Evolutionary conservation across 176 grass and related monocot species (phyloP).

Genomic region (Cenchrus fungigraminus): DNA sequence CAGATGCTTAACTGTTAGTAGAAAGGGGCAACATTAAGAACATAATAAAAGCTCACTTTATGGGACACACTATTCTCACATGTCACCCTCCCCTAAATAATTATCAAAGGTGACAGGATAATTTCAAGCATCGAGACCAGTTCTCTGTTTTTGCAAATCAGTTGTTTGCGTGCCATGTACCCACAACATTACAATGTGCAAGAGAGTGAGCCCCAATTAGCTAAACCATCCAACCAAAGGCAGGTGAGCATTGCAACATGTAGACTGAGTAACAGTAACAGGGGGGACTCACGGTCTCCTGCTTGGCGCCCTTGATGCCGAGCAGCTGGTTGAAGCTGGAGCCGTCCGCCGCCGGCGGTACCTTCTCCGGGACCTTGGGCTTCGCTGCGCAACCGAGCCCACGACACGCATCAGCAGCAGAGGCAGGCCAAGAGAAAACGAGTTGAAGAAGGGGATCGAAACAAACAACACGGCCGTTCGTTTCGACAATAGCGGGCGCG

Average conservation of each 20-base stretch:
- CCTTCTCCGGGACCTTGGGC: slow-evolving; percentile 57
- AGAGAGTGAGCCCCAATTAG: no score
- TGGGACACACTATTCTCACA: no score
- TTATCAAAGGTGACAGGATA: no score
- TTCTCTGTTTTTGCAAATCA: no score
- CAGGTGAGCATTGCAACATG: not conserved
- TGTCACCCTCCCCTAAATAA: no score
- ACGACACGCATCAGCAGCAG: not conserved
- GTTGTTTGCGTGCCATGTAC: no score
- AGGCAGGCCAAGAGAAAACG: no score
- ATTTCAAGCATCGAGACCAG: no score
- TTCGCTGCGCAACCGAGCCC: slow-evolving; percentile 50
- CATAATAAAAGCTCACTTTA: no score
- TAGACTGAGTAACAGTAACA: not conserved
- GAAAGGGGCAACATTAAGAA: no score
- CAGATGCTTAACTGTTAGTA: no score
- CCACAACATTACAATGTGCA: no score
- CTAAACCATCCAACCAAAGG: not conserved
- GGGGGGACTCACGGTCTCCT: slow-evolving; percentile 65
- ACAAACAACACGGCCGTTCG: not conserved
- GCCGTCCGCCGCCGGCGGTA: slow-evolving; percentile 60
- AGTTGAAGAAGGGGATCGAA: not conserved
- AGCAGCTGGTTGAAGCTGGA: slow-evolving; percentile 98
- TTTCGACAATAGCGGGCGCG: not conserved
- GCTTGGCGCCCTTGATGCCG: slow-evolving; percentile 91